Base-by-base conservation (phyloP, 352 stramenopile species). In the Thalassiosira livingstoniorum region DNA sequence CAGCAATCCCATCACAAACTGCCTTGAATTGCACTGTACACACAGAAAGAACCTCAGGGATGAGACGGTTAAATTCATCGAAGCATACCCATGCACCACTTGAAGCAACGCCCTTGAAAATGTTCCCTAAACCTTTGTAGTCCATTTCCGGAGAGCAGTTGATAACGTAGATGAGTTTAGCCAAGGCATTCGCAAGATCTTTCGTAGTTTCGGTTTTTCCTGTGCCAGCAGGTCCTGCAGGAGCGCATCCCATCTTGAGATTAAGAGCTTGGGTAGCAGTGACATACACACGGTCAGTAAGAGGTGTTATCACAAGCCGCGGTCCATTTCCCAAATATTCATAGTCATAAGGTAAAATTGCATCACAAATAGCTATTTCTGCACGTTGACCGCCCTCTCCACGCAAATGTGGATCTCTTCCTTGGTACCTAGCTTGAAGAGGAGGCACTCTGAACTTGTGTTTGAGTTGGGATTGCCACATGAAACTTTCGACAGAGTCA, bases 281-380 rank as follows among this genome's bases (percentile, higher is more conserved):
- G 63, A 98, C 98, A 82, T 98, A 98, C 73, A 97, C 98, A 23
- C 96, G 92, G 90, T 98, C 97, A 0, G 97, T 98, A 1, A 98
- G 90, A 45, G 97, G 96, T 7, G 97, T 98, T 80, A 98, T 98
- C 65, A 98, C 96, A n/a, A 98, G 88, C 4, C 96, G 94, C 39
- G 96, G 96, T 23, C 95, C 97, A 80, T 98, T 98, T n/a, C 96
- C 96, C n/a, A 95, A 97, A 87, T 97, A 98, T 89, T 98, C 96
- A 81, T 98, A 98, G 68, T 94, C 97, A 83, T 98, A 98, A 93
- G 98, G 98, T 72, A 95, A 98, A 34, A 96, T 92, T 79, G 98
- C 98, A 83, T 98, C 96, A 10, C 95, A 98, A 78, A 98, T 98
- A 13, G 95, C 94, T 58, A 98, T 97, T 73, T 98, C 91, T 43